Percentiles rank a stretch among this genome's conserved stretches.
Evolutionary conservation across 768 basidiomycete species (phyloP).

Genomic region (Lentinula detonsa): DNA sequence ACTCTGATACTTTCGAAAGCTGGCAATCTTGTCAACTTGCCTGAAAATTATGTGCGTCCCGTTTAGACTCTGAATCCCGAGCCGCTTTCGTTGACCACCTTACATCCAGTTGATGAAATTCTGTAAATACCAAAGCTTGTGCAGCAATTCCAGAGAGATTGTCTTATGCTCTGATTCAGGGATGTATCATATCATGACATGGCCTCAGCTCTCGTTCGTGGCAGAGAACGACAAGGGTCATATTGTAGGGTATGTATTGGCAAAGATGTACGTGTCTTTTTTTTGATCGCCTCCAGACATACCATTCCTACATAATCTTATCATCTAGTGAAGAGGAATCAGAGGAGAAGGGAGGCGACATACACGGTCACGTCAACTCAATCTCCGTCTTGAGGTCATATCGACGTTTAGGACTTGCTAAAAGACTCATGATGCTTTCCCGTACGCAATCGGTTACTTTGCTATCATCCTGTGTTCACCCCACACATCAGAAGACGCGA

Average conservation of each 20-base stretch:
- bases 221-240: slow-evolving; percentile 86
- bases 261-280: slow-evolving; percentile 68
- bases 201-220: slow-evolving; percentile 92
- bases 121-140: slow-evolving; percentile 36
- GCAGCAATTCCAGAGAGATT: not conserved
- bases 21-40: slow-evolving; percentile 88
- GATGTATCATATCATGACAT: slow-evolving; percentile 85
- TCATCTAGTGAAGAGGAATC: slow-evolving; percentile 34
- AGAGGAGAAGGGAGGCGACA: slow-evolving; percentile 28
- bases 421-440: slow-evolving; percentile 89
- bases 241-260: slow-evolving; percentile 91
- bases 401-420: slow-evolving; percentile 83
- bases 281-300: not conserved
- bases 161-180: slow-evolving; percentile 35
- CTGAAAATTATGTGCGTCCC: slow-evolving; percentile 70
- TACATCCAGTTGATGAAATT: slow-evolving; percentile 45
- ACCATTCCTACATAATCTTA: not conserved
- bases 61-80: not conserved
- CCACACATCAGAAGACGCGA: slow-evolving; percentile 68
- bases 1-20: slow-evolving; percentile 26
- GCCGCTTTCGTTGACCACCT: too few relatives aligned
- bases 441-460: slow-evolving; percentile 46
- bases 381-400: slow-evolving; percentile 92
- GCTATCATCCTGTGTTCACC: not conserved
- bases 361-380: slow-evolving; percentile 92